Evolutionary conservation across 768 basidiomycete species (phyloP), one percentile per base, ranked within the genome.

Genomic region (Termitomyces sp.): DNA sequence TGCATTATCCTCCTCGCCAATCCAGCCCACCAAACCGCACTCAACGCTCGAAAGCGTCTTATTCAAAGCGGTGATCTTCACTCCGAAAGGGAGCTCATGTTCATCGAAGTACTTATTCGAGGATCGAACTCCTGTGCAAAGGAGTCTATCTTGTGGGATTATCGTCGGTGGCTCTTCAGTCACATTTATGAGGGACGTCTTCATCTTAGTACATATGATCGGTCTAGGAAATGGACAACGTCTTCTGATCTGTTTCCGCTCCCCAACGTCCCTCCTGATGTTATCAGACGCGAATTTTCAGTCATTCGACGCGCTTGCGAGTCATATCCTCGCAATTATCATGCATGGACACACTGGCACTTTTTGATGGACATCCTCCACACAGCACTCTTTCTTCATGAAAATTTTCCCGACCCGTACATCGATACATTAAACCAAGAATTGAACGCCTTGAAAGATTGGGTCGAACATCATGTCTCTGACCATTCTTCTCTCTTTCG

Each of bases 251-350:
- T 59, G 46, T 56, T 56, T 51, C 49, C 56, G 35, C 63, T 70
- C 61, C 72, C 73, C 49, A 65, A 67, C 49, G 61, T 85, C 44
- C 63, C 76, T 23, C 66, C 71, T 21, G 63, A 67, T 0, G 63
- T 61, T 32, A 63, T 84, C 43, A 66, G 66, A 42, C 57, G 65
- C n/a, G 88, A 90, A 65, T 71, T 88, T 40, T 63, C 63, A 6
- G 61, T 83, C 47, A 70, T 77, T 14, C 67, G 75, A 39, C 67
- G 68, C 35, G 81, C 85, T 30, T 84, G 83, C 68, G 80, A 82
- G 61, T 67, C 75, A 5, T 86, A 89, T 64, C 83, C 84, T 9
- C 81, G 88, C 14, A 90, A 89, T 63, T 90, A 89, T 64, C 81
- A 85, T 67, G 86, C 85, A 4, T 89, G 88, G 88, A 66, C 74